Evolutionary conservation across 2,329 filamentous ascomycete genomes (phyloP).

Genomic region (Parafenestella ontariensis): DNA sequence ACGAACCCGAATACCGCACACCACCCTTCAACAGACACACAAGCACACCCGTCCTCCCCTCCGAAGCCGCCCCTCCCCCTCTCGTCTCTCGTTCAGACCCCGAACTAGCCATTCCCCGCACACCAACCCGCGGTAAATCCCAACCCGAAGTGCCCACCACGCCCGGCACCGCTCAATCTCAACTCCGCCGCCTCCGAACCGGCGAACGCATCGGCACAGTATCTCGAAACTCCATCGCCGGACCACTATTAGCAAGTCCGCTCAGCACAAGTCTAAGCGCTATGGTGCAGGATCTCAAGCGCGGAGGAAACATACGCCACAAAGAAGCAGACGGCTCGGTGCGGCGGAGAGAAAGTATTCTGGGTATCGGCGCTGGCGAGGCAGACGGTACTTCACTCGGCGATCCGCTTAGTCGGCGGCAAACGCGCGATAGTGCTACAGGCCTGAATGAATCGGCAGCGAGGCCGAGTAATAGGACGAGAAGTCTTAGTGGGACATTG

Average conservation of each 20-base stretch:
- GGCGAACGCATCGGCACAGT: slow-evolving; percentile 47
- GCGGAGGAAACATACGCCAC: slow-evolving; percentile 53
- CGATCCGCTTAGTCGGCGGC: slow-evolving; percentile 31
- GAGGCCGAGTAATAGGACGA: slow-evolving; percentile 12
- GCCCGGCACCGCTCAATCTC: slow-evolving; percentile 24
- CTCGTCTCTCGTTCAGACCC: slow-evolving; percentile 22
- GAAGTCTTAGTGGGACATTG: slow-evolving; percentile 42
- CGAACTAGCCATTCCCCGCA: slow-evolving; percentile 18
- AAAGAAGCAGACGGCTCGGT: slow-evolving; percentile 5
- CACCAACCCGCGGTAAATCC: slow-evolving; percentile 17
- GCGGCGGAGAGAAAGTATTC: slow-evolving; percentile 25
- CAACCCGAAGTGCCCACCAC: slow-evolving; percentile 24
- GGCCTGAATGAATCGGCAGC: not conserved
- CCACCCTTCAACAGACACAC: slow-evolving; percentile 29
- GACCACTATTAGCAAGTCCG: slow-evolving; percentile 66
- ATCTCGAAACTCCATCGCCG: slow-evolving; percentile 57
- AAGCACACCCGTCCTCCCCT: slow-evolving; percentile 39
- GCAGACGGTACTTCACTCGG: slow-evolving; percentile 14
- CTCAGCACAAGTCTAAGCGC: slow-evolving; percentile 67
- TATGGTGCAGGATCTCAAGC: slow-evolving; percentile 69
- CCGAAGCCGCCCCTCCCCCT: slow-evolving; percentile 30
- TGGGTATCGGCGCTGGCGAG: slow-evolving; percentile 27
- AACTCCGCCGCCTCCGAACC: slow-evolving; percentile 37
- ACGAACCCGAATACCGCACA: slow-evolving; percentile 4
- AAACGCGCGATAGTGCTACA: slow-evolving; percentile 24